These are phyloP conservation scores for Colletotrichum tanaceti DNA, from an alignment of 2,329 filamentous ascomycete species.

Conservation along the genomic window DNA sequence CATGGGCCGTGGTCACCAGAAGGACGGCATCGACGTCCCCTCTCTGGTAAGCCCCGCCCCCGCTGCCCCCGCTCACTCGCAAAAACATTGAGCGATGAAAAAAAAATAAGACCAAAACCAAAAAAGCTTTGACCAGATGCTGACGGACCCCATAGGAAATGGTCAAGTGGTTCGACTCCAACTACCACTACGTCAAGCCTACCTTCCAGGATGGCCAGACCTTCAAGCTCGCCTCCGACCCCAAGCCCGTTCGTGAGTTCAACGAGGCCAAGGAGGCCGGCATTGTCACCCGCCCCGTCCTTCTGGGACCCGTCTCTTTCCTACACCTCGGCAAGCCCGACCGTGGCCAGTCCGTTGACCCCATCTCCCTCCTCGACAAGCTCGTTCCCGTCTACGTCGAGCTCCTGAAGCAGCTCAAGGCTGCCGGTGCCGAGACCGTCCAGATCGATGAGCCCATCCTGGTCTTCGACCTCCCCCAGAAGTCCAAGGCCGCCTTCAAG, in stretches of 20 bases:
- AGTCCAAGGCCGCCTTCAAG: conserved; percentile 98
- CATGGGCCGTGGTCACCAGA: conserved; percentile 99
- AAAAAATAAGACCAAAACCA: conserved; percentile 49
- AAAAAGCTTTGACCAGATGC: conserved; percentile 23
- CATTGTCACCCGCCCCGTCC: conserved; percentile 90
- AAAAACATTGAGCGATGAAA: conserved; percentile 45
- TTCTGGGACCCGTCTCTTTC: conserved; percentile 97
- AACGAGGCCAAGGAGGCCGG: conserved; percentile 98
- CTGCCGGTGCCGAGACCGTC: conserved; percentile 93
- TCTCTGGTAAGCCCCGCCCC: conserved; percentile 61
- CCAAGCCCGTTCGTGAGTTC: conserved; percentile 96
- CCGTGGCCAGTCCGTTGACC: conserved; percentile 90
- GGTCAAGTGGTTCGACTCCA: conserved; percentile 99
- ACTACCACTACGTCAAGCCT: conserved; percentile 99
- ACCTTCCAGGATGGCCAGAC: conserved; percentile 96
- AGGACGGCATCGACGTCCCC: conserved; percentile 91
- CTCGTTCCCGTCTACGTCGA: conserved; percentile 95
- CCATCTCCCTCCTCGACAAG: conserved; percentile 93
- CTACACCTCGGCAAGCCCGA: conserved; percentile 98
- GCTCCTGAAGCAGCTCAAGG: conserved; percentile 92
- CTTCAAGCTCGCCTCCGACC: conserved; percentile 87
- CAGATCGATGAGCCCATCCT: conserved; percentile 99
- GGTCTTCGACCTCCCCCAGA: conserved; percentile 90
- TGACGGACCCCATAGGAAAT: conserved; percentile 71
- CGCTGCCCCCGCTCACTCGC: conserved; percentile 20